Percentiles rank a stretch among this genome's conserved stretches.
phyloP scores from a whole-genome alignment of 2,329 filamentous ascomycete species.

The Lasiodiplodia sp. region DNA sequence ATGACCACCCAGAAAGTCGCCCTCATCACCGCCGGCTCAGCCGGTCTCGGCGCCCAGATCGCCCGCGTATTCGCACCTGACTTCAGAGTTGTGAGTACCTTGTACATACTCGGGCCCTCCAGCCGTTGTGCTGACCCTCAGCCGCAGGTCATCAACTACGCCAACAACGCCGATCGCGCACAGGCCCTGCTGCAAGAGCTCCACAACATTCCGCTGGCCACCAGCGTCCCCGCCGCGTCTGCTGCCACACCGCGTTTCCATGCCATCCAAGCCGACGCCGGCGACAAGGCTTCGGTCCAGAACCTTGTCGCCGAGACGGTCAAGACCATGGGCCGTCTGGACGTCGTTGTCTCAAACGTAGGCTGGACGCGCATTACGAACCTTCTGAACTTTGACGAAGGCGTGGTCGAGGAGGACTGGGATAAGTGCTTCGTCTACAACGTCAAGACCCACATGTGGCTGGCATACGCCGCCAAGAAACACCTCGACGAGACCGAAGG shows the following conservation, averaged over 20 bases:
- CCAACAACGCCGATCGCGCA: conserved; percentile 53
- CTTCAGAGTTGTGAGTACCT: conserved; percentile 52
- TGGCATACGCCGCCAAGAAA: conserved; percentile 65
- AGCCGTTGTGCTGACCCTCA: conserved; percentile 5
- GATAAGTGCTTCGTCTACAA: conserved; percentile 71
- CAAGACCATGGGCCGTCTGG: conserved; percentile 54
- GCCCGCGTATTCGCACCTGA: conserved; percentile 56
- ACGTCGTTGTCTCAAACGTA: conserved; percentile 59
- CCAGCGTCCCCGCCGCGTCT: conserved; percentile 34
- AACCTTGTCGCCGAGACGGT: conserved; percentile 54
- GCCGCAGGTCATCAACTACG: conserved; percentile 56
- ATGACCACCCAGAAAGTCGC: conserved; percentile 54
- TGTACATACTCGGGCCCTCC: not conserved
- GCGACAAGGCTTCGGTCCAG: conserved; percentile 51
- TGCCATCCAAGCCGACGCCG: conserved; percentile 56
- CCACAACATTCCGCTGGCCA: conserved; percentile 43
- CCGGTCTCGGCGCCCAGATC: conserved; percentile 57
- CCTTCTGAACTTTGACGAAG: conserved; percentile 65
- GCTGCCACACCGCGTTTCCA: conserved; percentile 48
- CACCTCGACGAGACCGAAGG: conserved; percentile 67
- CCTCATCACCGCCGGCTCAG: conserved; percentile 58
- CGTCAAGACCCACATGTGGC: conserved; percentile 59
- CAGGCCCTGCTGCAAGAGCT: conserved; percentile 52
- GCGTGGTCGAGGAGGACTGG: conserved; percentile 68
- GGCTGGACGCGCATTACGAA: conserved; percentile 69